These are phyloP conservation scores for Rhizopus arrhizus DNA, from an alignment of 371 early-diverging fungal species.

Conservation along the genomic window DNA sequence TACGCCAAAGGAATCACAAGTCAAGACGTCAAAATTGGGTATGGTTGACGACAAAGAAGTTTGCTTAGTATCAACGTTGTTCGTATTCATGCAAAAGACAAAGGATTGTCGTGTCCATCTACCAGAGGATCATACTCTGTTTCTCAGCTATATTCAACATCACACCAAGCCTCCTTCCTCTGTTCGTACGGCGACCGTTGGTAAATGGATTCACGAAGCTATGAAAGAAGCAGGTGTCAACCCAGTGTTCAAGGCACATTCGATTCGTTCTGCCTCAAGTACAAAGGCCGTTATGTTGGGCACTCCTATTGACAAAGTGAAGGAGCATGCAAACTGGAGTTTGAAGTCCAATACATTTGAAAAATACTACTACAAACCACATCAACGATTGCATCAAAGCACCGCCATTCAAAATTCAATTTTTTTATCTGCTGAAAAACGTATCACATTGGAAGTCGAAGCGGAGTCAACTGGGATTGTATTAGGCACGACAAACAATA, in stretches of 20 bases:
- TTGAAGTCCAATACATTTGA: slow-evolving; percentile 13
- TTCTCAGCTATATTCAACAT: slow-evolving; percentile 7
- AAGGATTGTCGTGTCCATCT: not conserved
- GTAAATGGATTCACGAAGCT: slow-evolving; percentile 6
- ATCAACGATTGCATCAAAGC: not conserved
- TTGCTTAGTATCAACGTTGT: not conserved
- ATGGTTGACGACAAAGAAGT: not conserved
- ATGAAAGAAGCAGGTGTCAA: slow-evolving; percentile 15
- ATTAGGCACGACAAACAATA: no score
- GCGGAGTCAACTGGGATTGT: no score
- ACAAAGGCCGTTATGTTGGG: slow-evolving; percentile 15
- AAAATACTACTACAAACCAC: slow-evolving; percentile 14
- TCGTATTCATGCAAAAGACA: not conserved
- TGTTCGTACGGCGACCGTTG: slow-evolving; percentile 1
- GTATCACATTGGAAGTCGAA: slow-evolving; percentile 12
- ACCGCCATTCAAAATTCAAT: slow-evolving; percentile 10
- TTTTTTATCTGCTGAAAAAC: slow-evolving; percentile 7
- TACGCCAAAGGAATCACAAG: slow-evolving; percentile 14
- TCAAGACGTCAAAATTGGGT: not conserved
- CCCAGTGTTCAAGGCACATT: slow-evolving; percentile 4
- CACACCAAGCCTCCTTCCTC: not conserved
- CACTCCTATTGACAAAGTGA: not conserved
- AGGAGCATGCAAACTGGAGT: slow-evolving; percentile 14
- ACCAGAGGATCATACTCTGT: slow-evolving; percentile 14
- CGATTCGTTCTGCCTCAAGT: slow-evolving; percentile 10